A percentile compares a stretch with the other conserved stretches of the same genome.
These are phyloP conservation scores for Microbotryum violaceum DNA, from an alignment of 1,284 basidiomycete species.

Conservation along the genomic window DNA sequence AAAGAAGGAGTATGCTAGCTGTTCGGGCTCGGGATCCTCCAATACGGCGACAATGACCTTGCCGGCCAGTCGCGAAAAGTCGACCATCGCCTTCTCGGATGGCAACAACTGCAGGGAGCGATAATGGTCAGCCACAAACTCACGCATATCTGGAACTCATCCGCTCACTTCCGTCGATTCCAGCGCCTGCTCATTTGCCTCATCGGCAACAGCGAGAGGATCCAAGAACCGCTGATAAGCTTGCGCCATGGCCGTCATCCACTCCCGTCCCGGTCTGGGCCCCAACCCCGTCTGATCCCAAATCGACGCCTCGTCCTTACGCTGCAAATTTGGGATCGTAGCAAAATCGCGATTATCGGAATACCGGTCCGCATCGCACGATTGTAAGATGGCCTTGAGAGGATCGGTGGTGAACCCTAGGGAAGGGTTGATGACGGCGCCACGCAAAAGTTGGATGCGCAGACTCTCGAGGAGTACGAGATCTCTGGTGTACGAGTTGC, in stretches of 20 bases:
- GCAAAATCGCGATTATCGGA: constrained; percentile 73
- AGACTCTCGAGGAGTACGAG: constrained; percentile 69
- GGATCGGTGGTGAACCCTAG: background rate
- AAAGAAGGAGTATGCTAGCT: constrained; percentile 53
- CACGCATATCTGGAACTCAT: too few species aligned
- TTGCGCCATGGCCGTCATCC: too few species aligned
- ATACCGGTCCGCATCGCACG: constrained; percentile 47
- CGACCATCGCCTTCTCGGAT: constrained; percentile 7
- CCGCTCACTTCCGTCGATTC: too few species aligned
- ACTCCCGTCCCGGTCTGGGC: constrained; percentile 43
- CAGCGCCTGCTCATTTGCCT: too few species aligned
- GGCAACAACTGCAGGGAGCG: constrained; percentile 46
- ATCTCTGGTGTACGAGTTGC: constrained; percentile 70
- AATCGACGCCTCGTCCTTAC: constrained; percentile 46
- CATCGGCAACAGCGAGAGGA: too few species aligned
- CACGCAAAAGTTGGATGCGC: constrained; percentile 69
- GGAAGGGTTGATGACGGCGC: constrained; percentile 38
- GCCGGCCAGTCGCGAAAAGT: constrained; percentile 9
- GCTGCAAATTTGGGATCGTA: constrained; percentile 70
- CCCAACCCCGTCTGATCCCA: constrained; percentile 61
- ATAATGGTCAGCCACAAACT: too few species aligned
- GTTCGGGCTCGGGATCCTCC: constrained; percentile 55
- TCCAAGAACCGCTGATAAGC: too few species aligned
- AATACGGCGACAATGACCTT: constrained; percentile 40
- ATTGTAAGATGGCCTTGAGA: constrained; percentile 6